A percentile compares a stretch with the other conserved stretches of the same genome.
phyloP scores from a whole-genome alignment of 129 eudicot genomes.

The Sambucus nigra region DNA sequence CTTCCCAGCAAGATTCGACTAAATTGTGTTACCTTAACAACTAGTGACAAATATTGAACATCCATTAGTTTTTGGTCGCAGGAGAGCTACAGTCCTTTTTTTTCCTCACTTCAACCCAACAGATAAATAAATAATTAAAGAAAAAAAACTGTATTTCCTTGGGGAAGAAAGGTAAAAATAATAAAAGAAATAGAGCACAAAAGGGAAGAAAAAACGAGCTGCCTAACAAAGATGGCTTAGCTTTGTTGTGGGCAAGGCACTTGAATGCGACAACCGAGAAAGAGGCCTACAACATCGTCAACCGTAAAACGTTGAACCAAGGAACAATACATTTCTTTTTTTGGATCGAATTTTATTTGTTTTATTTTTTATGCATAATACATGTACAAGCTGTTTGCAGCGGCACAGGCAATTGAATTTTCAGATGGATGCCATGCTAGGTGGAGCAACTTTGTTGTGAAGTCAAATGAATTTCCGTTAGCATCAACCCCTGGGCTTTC shows the following conservation, averaged over 20 bases:
- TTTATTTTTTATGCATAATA: slow-evolving; percentile 71
- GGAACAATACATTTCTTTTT: slow-evolving; percentile 22
- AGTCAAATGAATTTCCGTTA: slow-evolving; percentile 68
- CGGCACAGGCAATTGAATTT: slow-evolving; percentile 92
- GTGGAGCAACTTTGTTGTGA: slow-evolving; percentile 73
- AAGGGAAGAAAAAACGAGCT: slow-evolving; percentile 12
- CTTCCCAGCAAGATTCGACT: slow-evolving; percentile 21
- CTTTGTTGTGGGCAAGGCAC: slow-evolving; percentile 18
- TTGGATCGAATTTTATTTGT: too few species aligned
- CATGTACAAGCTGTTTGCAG: slow-evolving; percentile 97
- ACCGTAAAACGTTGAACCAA: slow-evolving; percentile 19
- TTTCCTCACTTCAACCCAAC: slow-evolving; percentile 65
- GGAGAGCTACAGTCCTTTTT: slow-evolving; percentile 49
- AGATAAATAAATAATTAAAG: not conserved
- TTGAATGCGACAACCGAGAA: slow-evolving; percentile 14
- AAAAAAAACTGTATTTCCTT: slow-evolving; percentile 22
- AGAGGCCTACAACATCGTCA: slow-evolving; percentile 20
- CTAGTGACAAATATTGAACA: slow-evolving; percentile 31
- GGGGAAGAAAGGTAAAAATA: slow-evolving; percentile 15
- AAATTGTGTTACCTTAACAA: slow-evolving; percentile 33
- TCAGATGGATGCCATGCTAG: slow-evolving; percentile 97
- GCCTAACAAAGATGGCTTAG: slow-evolving; percentile 2
- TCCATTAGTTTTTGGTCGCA: slow-evolving; percentile 26
- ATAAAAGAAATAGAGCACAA: slow-evolving; percentile 17
- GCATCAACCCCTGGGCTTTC: slow-evolving; percentile 61